Conservation (phyloP, 768 basidiomycete genomes). For the Serendipita vermifera region DNA sequence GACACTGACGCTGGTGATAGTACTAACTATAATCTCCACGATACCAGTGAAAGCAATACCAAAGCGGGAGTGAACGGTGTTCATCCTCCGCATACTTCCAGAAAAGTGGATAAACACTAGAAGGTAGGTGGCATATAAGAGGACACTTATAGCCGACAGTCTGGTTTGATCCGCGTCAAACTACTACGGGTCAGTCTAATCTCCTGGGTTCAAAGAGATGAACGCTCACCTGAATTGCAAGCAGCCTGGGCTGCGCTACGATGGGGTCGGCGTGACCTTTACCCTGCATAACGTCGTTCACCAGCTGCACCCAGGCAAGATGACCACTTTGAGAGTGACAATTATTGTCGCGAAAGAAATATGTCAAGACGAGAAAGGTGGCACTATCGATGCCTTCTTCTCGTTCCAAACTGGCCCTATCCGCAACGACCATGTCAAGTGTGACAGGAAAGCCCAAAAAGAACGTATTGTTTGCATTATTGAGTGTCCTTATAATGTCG, state of each 20-base stretch:
- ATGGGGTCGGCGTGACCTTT: conserved; percentile 28
- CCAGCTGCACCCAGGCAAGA: conserved; percentile 44
- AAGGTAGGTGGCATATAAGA: conserved; percentile 64
- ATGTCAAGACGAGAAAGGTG: conserved; percentile 63
- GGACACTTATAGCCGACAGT: conserved; percentile 50
- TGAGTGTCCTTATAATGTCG: conserved; percentile 47
- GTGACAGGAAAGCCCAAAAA: conserved; percentile 53
- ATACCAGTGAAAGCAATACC: conserved; percentile 89
- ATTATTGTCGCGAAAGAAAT: conserved; percentile 65
- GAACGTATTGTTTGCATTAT: conserved; percentile 38
- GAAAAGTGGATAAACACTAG: conserved; percentile 64
- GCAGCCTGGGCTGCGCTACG: conserved; percentile 31
- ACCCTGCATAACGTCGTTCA: conserved; percentile 32
- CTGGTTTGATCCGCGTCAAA: conserved; percentile 12
- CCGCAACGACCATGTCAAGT: conserved; percentile 65
- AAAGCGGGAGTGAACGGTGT: conserved; percentile 76
- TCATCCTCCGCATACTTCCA: conserved; percentile 62
- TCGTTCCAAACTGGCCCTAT: conserved; percentile 44
- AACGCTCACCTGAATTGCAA: conserved; percentile 33
- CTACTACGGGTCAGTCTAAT: conserved; percentile 9
- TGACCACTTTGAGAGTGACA: conserved; percentile 54
- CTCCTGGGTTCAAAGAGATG: conserved; percentile 30
- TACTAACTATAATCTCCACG: conserved; percentile 83
- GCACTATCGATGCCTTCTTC: conserved; percentile 42
- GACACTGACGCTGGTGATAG: conserved; percentile 85